These are phyloP conservation scores for Trapa incisa DNA, from an alignment of 345 rosid genomes.

Conservation along the genomic window DNA sequence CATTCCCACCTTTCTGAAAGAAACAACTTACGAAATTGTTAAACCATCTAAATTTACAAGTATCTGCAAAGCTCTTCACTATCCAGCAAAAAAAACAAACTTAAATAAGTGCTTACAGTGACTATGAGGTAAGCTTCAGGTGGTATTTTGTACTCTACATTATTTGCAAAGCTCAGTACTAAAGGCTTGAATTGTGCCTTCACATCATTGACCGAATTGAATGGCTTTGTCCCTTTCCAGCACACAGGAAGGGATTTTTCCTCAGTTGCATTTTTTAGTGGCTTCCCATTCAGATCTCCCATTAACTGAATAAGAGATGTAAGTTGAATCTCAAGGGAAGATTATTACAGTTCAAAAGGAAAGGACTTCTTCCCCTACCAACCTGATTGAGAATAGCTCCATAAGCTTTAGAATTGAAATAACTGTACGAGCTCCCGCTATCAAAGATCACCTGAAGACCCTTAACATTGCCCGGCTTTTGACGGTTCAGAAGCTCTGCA, in stretches of 20 bases:
- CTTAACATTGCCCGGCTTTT: constrained; percentile 45
- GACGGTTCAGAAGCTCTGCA: constrained; percentile 48
- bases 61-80: no score
- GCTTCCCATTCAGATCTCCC: constrained; percentile 35
- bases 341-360: neutral
- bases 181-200: constrained; percentile 52
- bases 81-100: neutral
- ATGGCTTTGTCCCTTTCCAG: constrained; percentile 64
- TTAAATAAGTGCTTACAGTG: constrained; percentile 33
- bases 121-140: constrained; percentile 71
- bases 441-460: constrained; percentile 52
- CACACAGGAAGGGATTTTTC: constrained; percentile 65
- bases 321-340: neutral
- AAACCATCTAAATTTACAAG: no score
- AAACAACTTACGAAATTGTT: neutral
- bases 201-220: constrained; percentile 39
- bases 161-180: constrained; percentile 35
- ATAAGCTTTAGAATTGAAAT: constrained; percentile 49
- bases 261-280: constrained; percentile 33
- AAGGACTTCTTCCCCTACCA: neutral
- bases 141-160: constrained; percentile 41
- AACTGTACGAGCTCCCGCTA: constrained; percentile 89
- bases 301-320: constrained; percentile 20
- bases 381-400: constrained; percentile 41
- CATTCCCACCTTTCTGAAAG: constrained; percentile 55